Evolutionary conservation across 768 basidiomycete species (phyloP).

Genomic region (Tephrocybe rancida): DNA sequence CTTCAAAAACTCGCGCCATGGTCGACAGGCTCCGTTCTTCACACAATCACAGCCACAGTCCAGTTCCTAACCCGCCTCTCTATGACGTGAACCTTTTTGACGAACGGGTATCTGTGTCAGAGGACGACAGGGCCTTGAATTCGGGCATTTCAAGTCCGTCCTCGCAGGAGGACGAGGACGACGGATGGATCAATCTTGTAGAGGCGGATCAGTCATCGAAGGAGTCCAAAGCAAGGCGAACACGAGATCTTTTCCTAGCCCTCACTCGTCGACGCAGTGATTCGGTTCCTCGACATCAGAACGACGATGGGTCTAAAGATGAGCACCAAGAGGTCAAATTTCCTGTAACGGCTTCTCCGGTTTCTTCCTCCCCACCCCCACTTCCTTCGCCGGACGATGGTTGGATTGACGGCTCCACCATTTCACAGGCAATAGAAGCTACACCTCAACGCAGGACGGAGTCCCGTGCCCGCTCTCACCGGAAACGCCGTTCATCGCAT

Average conservation of each 20-base stretch:
- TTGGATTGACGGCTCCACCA: slow-evolving; percentile 38
- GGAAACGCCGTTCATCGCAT: slow-evolving; percentile 22
- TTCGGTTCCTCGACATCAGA: slow-evolving; percentile 32
- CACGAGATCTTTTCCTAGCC: slow-evolving; percentile 44
- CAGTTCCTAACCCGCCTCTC: slow-evolving; percentile 33
- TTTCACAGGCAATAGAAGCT: slow-evolving; percentile 8
- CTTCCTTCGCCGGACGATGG: slow-evolving; percentile 32
- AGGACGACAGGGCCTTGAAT: slow-evolving; percentile 37
- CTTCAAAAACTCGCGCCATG: slow-evolving; percentile 61
- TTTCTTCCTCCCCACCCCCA: slow-evolving; percentile 27
- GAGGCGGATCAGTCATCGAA: slow-evolving; percentile 22
- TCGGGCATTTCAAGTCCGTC: slow-evolving; percentile 32
- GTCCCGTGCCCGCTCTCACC: slow-evolving; percentile 16
- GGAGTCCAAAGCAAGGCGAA: slow-evolving; percentile 38
- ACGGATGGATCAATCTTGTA: slow-evolving; percentile 46
- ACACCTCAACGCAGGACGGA: slow-evolving; percentile 11
- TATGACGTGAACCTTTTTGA: slow-evolving; percentile 31
- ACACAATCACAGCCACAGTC: slow-evolving; percentile 28
- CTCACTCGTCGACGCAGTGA: slow-evolving; percentile 43
- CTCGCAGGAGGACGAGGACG: slow-evolving; percentile 40
- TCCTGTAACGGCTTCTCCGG: slow-evolving; percentile 21
- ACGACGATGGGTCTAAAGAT: slow-evolving; percentile 14
- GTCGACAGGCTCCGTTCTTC: slow-evolving; percentile 55
- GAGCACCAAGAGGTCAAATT: slow-evolving; percentile 12
- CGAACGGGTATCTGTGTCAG: slow-evolving; percentile 39